Conservation (phyloP, 805 yeast genomes). For the Danielozyma ontarioensis region DNA sequence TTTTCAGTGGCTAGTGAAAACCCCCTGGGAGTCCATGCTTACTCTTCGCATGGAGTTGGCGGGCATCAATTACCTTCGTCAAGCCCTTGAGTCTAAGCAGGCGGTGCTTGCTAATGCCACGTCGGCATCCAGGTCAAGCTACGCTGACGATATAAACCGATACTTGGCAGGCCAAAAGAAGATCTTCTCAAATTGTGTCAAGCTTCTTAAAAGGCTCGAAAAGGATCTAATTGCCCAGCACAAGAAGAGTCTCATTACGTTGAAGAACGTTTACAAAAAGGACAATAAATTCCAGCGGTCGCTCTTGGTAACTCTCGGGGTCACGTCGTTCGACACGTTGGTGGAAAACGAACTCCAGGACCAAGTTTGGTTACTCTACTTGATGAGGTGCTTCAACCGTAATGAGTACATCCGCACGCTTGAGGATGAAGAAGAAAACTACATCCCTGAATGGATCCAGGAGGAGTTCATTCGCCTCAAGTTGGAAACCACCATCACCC, state of each 20-base stretch:
- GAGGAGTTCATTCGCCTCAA: conserved; percentile 32
- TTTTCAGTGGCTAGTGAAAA: conserved; percentile 50
- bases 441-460: conserved; percentile 49
- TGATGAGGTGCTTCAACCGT: conserved; percentile 53
- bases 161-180: conserved; percentile 48
- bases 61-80: conserved; percentile 51
- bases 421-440: conserved; percentile 14
- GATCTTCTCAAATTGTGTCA: conserved; percentile 41
- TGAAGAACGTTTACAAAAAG: conserved; percentile 51
- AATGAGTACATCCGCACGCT: conserved; percentile 14
- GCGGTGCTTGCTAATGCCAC: conserved; percentile 32
- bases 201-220: conserved; percentile 42
- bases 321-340: conserved; percentile 48
- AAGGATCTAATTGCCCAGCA: conserved; percentile 37
- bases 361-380: conserved; percentile 57
- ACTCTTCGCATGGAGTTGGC: conserved; percentile 55
- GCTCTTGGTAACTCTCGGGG: conserved; percentile 52
- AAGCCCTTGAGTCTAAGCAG: conserved; percentile 49
- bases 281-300: conserved; percentile 53
- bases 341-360: conserved; percentile 45
- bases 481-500: conserved; percentile 35
- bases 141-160: conserved; percentile 25
- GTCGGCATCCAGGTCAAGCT: not conserved
- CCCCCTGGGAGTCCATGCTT: conserved; percentile 27
- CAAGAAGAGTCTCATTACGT: conserved; percentile 45